Base-by-base conservation (phyloP, 2,329 filamentous ascomycete genomes). In the Pseudocercospora musae region DNA sequence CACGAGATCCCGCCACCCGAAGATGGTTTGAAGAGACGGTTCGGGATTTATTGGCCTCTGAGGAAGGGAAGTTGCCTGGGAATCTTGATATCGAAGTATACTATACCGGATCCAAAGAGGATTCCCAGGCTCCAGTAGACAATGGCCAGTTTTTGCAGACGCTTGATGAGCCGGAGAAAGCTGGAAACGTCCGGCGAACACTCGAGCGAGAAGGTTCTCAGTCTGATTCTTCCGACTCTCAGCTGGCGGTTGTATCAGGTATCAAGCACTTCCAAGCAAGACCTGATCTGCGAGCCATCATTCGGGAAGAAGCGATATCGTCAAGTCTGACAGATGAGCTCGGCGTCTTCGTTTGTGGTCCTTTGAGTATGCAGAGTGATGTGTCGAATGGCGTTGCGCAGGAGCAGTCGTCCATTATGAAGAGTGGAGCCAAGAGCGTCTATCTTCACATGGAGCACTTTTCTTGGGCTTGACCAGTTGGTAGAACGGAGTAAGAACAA, bases 381-480 rank as follows among this genome's bases (percentile, higher is more conserved):
- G 77, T 81, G 8, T 73, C 79, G 1, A 79, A 81, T 70, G 80
- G 79, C 7, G 79, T 80, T 20, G 80, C 80, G 1, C 58, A 58
- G n/a, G 76, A 76, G 44, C 80, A 83, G 58, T 54, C 76, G 58
- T 62, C 64, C 7, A 74, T 78, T 11, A 25, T 80, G 7, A 74
- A 67, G 18, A 73, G 70, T 5, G 68, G 65, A 1, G 70, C 67
- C 53, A 60, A 62, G 3, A 70, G 71, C 33, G 73, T 82, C 1
- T 81, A 80, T 70, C 64, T 83, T 60, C 80, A 82, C 70, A 75
- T 76, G 21, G 81, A 83, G 70, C 75, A 79, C 58, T 83, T 83
- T 64, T 77, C 75, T 65, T 81, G 69, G 78, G 78, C 78, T 54
- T 52, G 25, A 29, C 3, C 9, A 18, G 18, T 40, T 15, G 5